Evolutionary conservation across 2,329 filamentous ascomycete genomes (phyloP).

Genomic region (Diatrype stigma): DNA sequence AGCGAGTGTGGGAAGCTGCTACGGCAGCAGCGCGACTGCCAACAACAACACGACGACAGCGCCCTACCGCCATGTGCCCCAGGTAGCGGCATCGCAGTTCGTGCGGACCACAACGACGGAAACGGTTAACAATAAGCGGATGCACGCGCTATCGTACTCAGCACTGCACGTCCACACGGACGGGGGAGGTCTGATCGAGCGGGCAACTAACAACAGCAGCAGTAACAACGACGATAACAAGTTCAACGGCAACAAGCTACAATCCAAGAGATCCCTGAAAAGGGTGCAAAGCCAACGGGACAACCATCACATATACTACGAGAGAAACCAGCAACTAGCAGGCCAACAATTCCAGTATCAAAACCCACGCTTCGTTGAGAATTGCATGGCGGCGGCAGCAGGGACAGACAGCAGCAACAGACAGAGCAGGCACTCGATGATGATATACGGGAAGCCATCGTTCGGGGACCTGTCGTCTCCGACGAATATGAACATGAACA

Average conservation of each 20-base stretch:
- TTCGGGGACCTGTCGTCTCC: neutral
- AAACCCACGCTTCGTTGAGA: slow-evolving; percentile 31
- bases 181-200: no score
- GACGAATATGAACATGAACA: no score
- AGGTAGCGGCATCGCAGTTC: slow-evolving; percentile 52
- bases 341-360: no score
- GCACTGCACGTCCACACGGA: slow-evolving; percentile 13
- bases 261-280: slow-evolving; percentile 18
- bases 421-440: neutral
- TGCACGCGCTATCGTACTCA: slow-evolving; percentile 40
- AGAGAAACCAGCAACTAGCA: slow-evolving; percentile 41
- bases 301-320: slow-evolving; percentile 22
- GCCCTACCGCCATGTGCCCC: slow-evolving; percentile 48
- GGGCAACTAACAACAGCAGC: no score
- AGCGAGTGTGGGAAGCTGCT: neutral
- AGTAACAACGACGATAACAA: no score
- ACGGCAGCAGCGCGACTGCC: neutral
- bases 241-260: no score
- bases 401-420: slow-evolving; percentile 3
- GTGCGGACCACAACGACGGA: slow-evolving; percentile 47
- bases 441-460: neutral
- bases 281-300: slow-evolving; percentile 36
- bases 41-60: slow-evolving; percentile 8
- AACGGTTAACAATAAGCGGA: slow-evolving; percentile 28
- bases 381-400: slow-evolving; percentile 1